Percentiles rank a stretch among this genome's conserved stretches.
phyloP scores from a whole-genome alignment of 305 asterid genomes.

The Vinca major region DNA sequence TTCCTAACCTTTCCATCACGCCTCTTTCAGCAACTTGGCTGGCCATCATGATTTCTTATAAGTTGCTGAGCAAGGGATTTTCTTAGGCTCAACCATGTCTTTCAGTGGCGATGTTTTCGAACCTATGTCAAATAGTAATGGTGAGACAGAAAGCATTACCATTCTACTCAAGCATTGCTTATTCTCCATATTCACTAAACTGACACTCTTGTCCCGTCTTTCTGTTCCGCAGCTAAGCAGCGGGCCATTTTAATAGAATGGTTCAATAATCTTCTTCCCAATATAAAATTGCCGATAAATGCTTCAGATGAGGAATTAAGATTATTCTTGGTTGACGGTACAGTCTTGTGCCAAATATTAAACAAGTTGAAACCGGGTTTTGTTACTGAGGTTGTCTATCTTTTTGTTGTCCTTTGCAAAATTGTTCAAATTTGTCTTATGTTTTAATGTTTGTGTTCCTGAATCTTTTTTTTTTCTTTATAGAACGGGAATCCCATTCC shows the following conservation, averaged over 20 bases:
- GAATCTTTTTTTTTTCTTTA: not conserved
- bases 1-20: not conserved
- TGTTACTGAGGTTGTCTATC: constrained; percentile 48
- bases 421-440: not conserved
- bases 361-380: constrained; percentile 70
- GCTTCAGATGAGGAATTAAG: constrained; percentile 76
- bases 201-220: constrained; percentile 10
- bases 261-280: constrained; percentile 59
- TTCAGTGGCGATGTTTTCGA: constrained; percentile 48
- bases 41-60: constrained; percentile 27
- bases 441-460: constrained; percentile 7
- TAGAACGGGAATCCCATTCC: constrained; percentile 33
- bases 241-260: constrained; percentile 57
- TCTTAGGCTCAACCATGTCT: constrained; percentile 33
- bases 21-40: constrained; percentile 16
- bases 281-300: constrained; percentile 43
- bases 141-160: constrained; percentile 26
- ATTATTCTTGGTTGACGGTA: constrained; percentile 56
- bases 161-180: not conserved
- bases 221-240: constrained; percentile 44
- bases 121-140: constrained; percentile 47
- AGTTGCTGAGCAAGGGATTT: constrained; percentile 34
- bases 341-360: constrained; percentile 51
- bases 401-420: constrained; percentile 3
- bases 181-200: not conserved